phyloP scores from a whole-genome alignment of 495 filamentous ascomycete species.

The Neurospora terricola region DNA sequence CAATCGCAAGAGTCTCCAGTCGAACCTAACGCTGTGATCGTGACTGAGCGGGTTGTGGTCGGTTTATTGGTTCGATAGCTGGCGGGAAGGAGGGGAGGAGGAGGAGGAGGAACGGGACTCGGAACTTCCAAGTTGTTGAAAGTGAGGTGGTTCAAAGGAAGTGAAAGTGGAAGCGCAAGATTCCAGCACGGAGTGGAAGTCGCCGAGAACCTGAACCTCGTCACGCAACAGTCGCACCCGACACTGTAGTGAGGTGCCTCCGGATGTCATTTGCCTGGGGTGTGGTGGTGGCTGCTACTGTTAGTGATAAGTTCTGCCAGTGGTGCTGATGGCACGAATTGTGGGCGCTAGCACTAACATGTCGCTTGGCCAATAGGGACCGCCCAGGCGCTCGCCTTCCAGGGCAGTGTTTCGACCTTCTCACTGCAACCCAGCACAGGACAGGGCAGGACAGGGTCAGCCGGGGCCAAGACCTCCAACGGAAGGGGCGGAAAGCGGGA shows the following conservation, averaged over 20 bases:
- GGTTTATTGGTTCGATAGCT: not conserved
- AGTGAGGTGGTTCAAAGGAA: not conserved
- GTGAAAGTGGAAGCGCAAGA: not conserved
- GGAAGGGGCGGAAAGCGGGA: not conserved
- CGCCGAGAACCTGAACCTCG: not conserved
- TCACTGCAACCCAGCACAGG: not conserved
- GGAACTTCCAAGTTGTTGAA: not conserved
- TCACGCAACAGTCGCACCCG: not conserved
- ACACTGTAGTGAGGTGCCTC: not conserved
- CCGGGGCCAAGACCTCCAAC: not conserved
- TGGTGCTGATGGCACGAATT: not conserved
- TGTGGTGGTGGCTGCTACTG: not conserved
- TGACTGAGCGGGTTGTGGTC: not conserved
- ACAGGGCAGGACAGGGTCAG: not conserved
- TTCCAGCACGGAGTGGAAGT: not conserved
- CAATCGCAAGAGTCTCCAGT: not conserved
- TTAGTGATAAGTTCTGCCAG: not conserved
- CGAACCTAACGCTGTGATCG: not conserved
- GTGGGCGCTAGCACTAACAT: not conserved
- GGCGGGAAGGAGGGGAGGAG: not conserved
- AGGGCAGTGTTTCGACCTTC: not conserved
- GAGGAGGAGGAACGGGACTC: not conserved
- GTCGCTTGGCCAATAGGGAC: not conserved
- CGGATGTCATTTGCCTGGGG: not conserved
- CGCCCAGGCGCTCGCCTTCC: not conserved